Base-by-base conservation (phyloP, 2,329 filamentous ascomycete genomes). In the Ciborinia camelliae region DNA sequence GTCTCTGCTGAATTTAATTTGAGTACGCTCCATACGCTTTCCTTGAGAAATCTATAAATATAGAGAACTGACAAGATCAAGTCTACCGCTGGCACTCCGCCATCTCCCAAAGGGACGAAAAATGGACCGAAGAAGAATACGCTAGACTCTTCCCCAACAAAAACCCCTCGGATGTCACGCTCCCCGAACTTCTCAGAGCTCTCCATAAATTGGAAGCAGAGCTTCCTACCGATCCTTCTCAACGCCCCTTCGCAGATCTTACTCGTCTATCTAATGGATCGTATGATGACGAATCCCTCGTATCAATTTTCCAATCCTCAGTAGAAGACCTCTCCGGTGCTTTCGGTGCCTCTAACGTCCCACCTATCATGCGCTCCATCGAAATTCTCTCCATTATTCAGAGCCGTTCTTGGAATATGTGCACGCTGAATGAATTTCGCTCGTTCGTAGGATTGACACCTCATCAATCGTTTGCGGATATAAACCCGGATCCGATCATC, bases 1-100 rank as follows among this genome's bases (percentile, higher is more conserved):
- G 90, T 93, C 6, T 92, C 90, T 0, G 90, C 88, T 9, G 92
- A 96, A 78, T 96, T 96, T 81, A 95, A 94, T 73, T 82, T 96
- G 6, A 88, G 60, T 62, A 32, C 30, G 60, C 55, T n/a, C 3
- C 8, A 30, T 28, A 1, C 14, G 2, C 23, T 15, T 51, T 20
- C 15, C 30, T 28, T 26, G 10, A 5, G 23, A 10, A 15, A 14
- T 0, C 23, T 12, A 28, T 41, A 4, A 26, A 26, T 48, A 28
- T 26, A 28, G 45, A 6, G 23, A 26, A 26, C 23, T 10, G 12
- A 37, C 14, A 30, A 3, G 4, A 35, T 52, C 9, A 61, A 60
- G 45, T 61, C 23, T 96, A 96, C 75, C 83, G 91, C 67, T 95
- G 91, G 90, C 91, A 95, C 78, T 90, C 89, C 5, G 87, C 88